Conservation (phyloP, 2,329 filamentous ascomycete species). For the Aspergillus nomiae region DNA sequence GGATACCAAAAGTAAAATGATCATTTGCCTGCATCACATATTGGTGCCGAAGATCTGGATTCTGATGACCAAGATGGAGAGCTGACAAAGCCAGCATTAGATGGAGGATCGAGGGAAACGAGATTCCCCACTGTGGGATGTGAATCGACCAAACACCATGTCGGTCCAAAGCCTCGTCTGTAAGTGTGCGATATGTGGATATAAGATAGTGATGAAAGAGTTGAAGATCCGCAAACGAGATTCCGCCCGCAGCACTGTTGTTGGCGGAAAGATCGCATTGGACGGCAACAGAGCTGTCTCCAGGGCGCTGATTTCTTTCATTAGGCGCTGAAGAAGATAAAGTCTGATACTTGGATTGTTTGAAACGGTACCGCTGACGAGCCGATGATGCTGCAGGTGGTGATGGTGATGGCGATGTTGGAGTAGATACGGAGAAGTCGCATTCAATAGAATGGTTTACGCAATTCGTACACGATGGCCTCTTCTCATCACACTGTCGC, state of each 20-base stretch:
- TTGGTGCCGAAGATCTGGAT: slow-evolving; percentile 18
- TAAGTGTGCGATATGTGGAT: slow-evolving; percentile 28
- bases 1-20: slow-evolving; percentile 39
- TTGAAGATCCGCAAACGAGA: slow-evolving; percentile 32
- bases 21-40: slow-evolving; percentile 32
- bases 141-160: slow-evolving; percentile 32
- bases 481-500: slow-evolving; percentile 37
- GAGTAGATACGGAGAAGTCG: slow-evolving; percentile 18
- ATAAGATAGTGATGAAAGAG: slow-evolving; percentile 37
- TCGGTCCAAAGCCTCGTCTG: slow-evolving; percentile 21
- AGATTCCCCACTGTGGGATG: slow-evolving; percentile 33
- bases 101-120: slow-evolving; percentile 35
- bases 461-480: slow-evolving; percentile 34
- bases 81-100: slow-evolving; percentile 35
- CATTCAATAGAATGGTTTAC: slow-evolving; percentile 30
- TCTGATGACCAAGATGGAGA: slow-evolving; percentile 27
- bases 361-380: slow-evolving; percentile 21
- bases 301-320: not conserved
- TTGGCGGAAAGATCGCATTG: slow-evolving; percentile 21
- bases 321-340: slow-evolving; percentile 1
- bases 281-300: slow-evolving; percentile 7
- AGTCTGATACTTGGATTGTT: slow-evolving; percentile 22
- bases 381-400: slow-evolving; percentile 4
- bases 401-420: slow-evolving; percentile 13
- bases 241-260: slow-evolving; percentile 9